A percentile compares a stretch with the other conserved stretches of the same genome.
phyloP scores from a whole-genome alignment of 164 flowering plant genomes.

The Echeveria elegans region DNA sequence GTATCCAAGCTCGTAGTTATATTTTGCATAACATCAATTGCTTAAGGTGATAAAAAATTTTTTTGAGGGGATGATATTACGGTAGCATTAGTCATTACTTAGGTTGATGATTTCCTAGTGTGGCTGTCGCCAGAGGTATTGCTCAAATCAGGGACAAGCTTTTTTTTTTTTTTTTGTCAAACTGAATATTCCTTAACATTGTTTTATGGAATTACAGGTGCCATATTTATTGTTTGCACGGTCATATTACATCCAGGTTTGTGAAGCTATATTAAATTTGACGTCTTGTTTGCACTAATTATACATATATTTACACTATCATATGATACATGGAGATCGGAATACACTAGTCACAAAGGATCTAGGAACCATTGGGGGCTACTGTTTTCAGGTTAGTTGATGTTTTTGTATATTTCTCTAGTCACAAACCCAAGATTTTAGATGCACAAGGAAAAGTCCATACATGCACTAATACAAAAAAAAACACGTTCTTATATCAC shows the following conservation, averaged over 20 bases:
- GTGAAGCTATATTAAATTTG: background rate
- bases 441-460: too few species aligned
- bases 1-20: slow-evolving; percentile 24
- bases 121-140: slow-evolving; percentile 95
- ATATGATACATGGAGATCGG: slow-evolving; percentile 52
- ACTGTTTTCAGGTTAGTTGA: slow-evolving; percentile 81
- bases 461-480: too few species aligned
- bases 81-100: background rate
- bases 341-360: slow-evolving; percentile 58
- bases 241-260: slow-evolving; percentile 87
- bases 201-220: slow-evolving; percentile 43
- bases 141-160: background rate
- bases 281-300: background rate
- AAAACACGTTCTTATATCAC: too few species aligned
- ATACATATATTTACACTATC: background rate
- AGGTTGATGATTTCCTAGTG: slow-evolving; percentile 76
- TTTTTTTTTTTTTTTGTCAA: background rate
- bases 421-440: too few species aligned
- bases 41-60: background rate
- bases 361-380: slow-evolving; percentile 87
- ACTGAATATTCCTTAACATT: background rate
- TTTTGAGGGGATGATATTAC: background rate
- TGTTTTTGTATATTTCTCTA: background rate
- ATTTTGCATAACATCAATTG: background rate
- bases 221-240: slow-evolving; percentile 77